Percentiles rank a stretch among this genome's conserved stretches.
These are phyloP conservation scores for Tolypocladium tropicale DNA, from an alignment of 2,329 filamentous ascomycete species.

Conservation along the genomic window DNA sequence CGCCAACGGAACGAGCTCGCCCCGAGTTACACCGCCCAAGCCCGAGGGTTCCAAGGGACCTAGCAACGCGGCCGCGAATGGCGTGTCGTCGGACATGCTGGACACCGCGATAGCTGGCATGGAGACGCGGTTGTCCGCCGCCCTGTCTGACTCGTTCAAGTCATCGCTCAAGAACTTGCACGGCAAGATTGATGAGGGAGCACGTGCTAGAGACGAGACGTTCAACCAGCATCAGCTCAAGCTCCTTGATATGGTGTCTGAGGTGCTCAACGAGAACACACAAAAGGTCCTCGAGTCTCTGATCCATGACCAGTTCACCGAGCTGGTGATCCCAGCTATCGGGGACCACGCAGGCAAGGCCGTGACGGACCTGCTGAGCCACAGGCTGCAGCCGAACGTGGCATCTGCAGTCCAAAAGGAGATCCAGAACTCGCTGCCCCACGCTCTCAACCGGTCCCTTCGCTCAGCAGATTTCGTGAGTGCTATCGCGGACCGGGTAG, in stretches of 20 bases:
- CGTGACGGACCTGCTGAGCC: conserved; percentile 61
- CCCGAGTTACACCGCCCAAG: conserved; percentile 21
- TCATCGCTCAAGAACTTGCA: conserved; percentile 52
- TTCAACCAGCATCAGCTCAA: conserved; percentile 44
- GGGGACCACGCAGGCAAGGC: conserved; percentile 56
- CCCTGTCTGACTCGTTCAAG: conserved; percentile 40
- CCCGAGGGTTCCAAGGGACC: conserved; percentile 19
- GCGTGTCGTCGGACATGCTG: conserved; percentile 34
- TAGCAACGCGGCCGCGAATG: conserved; percentile 11
- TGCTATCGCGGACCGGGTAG: conserved; percentile 57
- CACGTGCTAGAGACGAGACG: conserved; percentile 36
- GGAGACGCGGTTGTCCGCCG: conserved; percentile 38
- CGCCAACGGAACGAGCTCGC: conserved; percentile 28
- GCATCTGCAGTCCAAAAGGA: conserved; percentile 61
- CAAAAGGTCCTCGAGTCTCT: conserved; percentile 67
- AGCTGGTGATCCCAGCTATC: conserved; percentile 65
- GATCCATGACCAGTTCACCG: conserved; percentile 64
- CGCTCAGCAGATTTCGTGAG: conserved; percentile 66
- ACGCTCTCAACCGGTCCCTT: conserved; percentile 42
- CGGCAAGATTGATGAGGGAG: conserved; percentile 56
- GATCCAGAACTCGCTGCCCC: conserved; percentile 60
- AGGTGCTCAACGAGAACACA: conserved; percentile 52
- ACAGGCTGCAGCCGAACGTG: conserved; percentile 56
- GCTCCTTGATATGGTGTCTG: conserved; percentile 47
- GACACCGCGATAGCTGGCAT: conserved; percentile 44